Evolutionary conservation across 2,329 filamentous ascomycete genomes (phyloP).

Genomic region (Fusarium zealandicum): DNA sequence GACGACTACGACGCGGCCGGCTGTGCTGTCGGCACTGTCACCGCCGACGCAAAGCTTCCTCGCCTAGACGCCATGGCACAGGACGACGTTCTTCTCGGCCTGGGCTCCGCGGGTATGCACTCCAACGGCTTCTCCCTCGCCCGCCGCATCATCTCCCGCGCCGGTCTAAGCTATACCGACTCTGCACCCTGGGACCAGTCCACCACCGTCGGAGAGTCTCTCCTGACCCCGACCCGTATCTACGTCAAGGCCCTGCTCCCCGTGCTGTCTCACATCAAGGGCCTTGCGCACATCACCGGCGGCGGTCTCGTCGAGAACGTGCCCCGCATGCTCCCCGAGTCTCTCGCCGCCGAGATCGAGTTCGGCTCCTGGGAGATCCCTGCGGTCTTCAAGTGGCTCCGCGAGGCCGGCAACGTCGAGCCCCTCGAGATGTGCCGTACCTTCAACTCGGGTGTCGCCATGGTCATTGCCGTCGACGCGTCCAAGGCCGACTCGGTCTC

Average conservation of each 20-base stretch:
- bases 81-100: constrained; percentile 85
- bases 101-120: constrained; percentile 87
- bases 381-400: constrained; percentile 86
- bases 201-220: constrained; percentile 72
- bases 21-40: constrained; percentile 85
- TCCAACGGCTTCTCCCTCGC: constrained; percentile 99
- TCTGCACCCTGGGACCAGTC: constrained; percentile 76
- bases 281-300: constrained; percentile 95
- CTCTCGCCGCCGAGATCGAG: constrained; percentile 82
- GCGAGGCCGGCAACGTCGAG: constrained; percentile 72
- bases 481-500: constrained; percentile 68
- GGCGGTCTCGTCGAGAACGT: constrained; percentile 94
- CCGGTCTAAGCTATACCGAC: constrained; percentile 74
- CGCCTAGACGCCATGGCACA: constrained; percentile 75
- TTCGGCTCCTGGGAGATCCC: constrained; percentile 78
- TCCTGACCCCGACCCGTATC: constrained; percentile 90
- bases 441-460: constrained; percentile 94
- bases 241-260: constrained; percentile 86
- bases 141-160: constrained; percentile 80
- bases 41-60: constrained; percentile 74
- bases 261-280: constrained; percentile 76
- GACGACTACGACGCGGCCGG: constrained; percentile 95
- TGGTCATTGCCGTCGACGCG: constrained; percentile 83
- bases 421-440: constrained; percentile 85
- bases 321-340: constrained; percentile 84